Percentiles rank a stretch among this genome's conserved stretches.
Conservation (phyloP, 768 basidiomycete genomes). For the Russula sp. region DNA sequence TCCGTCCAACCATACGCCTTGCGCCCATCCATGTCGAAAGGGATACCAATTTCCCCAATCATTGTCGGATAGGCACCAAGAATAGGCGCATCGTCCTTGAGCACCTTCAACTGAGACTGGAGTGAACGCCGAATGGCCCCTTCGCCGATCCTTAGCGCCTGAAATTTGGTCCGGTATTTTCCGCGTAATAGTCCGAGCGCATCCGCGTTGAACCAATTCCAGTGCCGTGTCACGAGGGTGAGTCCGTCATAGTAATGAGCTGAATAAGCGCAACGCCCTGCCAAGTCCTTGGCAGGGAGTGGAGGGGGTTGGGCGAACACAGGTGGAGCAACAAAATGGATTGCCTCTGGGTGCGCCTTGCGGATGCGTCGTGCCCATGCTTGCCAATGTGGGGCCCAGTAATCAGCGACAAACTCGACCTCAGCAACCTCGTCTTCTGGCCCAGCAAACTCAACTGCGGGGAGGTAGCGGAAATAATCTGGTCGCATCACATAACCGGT, state of each 20-base stretch:
- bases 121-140: constrained; percentile 71
- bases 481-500: constrained; percentile 59
- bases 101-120: constrained; percentile 72
- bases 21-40: constrained; percentile 90
- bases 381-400: constrained; percentile 68
- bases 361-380: constrained; percentile 54
- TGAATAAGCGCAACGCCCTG: constrained; percentile 66
- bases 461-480: constrained; percentile 62
- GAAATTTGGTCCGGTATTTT: constrained; percentile 58
- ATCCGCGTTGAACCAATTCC: constrained; percentile 95
- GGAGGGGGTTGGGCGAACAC: constrained; percentile 78
- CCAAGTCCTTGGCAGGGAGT: constrained; percentile 44
- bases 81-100: constrained; percentile 66
- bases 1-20: constrained; percentile 75
- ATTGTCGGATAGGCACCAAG: constrained; percentile 76
- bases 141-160: constrained; percentile 80
- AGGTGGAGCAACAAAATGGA: constrained; percentile 87
- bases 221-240: constrained; percentile 86
- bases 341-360: constrained; percentile 65
- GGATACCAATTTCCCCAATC: constrained; percentile 93
- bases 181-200: constrained; percentile 87
- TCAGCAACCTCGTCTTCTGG: constrained; percentile 30
- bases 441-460: constrained; percentile 22
- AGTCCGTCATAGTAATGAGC: constrained; percentile 94
- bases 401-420: constrained; percentile 68